Evolutionary conservation across 208 protist genomes (phyloP).

Genomic region (Lotmaria passim): DNA sequence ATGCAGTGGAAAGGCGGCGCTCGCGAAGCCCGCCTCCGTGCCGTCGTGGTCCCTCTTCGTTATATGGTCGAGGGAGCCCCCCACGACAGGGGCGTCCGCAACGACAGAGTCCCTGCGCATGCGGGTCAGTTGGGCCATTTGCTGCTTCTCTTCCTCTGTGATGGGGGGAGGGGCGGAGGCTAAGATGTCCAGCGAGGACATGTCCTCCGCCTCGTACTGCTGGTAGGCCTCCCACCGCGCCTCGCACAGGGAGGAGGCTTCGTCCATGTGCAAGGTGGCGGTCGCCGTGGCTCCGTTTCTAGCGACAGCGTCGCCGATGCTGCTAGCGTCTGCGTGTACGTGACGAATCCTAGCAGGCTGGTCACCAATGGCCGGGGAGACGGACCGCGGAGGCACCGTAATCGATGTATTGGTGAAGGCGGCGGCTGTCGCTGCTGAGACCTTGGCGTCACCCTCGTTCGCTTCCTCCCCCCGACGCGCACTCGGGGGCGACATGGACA

Average conservation of each 20-base stretch:
- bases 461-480: background rate
- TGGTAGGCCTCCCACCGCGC: slow-evolving; percentile 41
- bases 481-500: background rate
- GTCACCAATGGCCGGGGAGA: too few species aligned
- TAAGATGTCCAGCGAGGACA: slow-evolving; percentile 30
- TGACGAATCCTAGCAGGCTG: background rate
- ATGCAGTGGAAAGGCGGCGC: slow-evolving; percentile 1
- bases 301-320: background rate
- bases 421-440: background rate
- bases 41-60: background rate
- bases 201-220: slow-evolving; percentile 34
- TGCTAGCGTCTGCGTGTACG: slow-evolving; percentile 1
- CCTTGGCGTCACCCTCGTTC: too few species aligned
- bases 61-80: background rate
- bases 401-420: background rate
- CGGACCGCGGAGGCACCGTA: too few species aligned
- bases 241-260: slow-evolving; percentile 20
- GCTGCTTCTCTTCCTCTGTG: slow-evolving; percentile 10
- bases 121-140: background rate
- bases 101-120: slow-evolving; percentile 5
- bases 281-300: too few species aligned
- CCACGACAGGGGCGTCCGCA: slow-evolving; percentile 2
- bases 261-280: slow-evolving; percentile 8
- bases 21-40: too few species aligned
- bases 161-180: slow-evolving; percentile 22